Evolutionary conservation across 1,284 basidiomycete species (phyloP), one percentile per base, ranked within the genome.

Genomic region (Moesziomyces antarcticus): DNA sequence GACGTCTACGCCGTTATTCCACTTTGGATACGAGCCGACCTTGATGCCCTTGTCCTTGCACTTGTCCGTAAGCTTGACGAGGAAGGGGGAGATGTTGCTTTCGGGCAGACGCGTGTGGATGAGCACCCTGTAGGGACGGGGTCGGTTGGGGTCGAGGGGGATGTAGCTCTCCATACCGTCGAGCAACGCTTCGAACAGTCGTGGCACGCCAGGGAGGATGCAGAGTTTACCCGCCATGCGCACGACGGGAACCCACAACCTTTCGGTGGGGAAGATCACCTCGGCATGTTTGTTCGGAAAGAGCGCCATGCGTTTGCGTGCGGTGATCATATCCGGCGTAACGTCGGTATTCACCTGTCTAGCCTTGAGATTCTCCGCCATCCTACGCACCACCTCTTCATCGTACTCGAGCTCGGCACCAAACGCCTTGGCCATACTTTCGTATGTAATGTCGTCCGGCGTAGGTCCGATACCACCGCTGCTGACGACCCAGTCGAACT

Each of bases 151-250:
- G 51, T 82, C 79, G 21, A 82, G 61, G 3, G 65, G 58, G 8
- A 82, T 60, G 82, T 91, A 93, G 1, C 89, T 88, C 30, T 88
- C 89, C 27, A 95, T 85, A 1, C 58, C 77, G 27, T 74, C 71
- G 24, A 81, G 51, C 13, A 81, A 61, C 1, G 64, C 72, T 53
- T 92, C 90, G 85, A 94, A 96, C 21, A 96, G 87, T 1, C 87
- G 86, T 0, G 94, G 94, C 54, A 96, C 93, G n/a, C 93, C 94
- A 0, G 94, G 94, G 84, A 96, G 91, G 22, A 96, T 87, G 84
- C 92, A 95, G 3, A 96, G 87, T 85, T 92, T 94, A 18, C 91
- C 91, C 70, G 88, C 88, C 10, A 96, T 87, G 21, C 93, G 88
- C 1, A 94, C 89, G 1, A 95, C 92, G 21, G 93, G 93, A 79